Base-by-base conservation (phyloP, 2,329 filamentous ascomycete species). In the Hypoxylon sp. region DNA sequence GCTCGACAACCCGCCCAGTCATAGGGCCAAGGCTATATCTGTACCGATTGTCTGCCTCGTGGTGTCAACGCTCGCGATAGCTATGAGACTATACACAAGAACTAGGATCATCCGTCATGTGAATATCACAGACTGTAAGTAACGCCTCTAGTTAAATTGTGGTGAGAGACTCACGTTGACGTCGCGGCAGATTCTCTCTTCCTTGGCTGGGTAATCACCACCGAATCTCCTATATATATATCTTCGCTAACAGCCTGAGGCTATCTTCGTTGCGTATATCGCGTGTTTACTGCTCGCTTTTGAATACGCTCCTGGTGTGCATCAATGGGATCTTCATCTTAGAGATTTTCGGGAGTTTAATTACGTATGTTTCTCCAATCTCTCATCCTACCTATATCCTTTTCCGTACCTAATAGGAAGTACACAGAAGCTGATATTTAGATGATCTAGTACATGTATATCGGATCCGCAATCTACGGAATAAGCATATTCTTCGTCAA, bases 91-190 rank as follows among this genome's bases (percentile, higher is more conserved):
- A 9, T 41, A 41, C 36, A 41, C 36, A 17, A 41, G n/a, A 6
- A 41, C 5, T 19, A 17, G 36, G n/a, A 41, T 41, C 36, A 41
- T 41, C n/a, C 36, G 36, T 41, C 36, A 41, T 13, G 9, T 41
- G 36, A 41, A 19, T 41, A 41, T 41, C 36, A 41, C 36, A 41
- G 36, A 41, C n/a, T 41, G 36, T 11, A 41, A 41, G 36, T 41
- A n/a, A n/a, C n/a, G n/a, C 14, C 6, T 41, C n/a, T 17, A 19
- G n/a, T 41, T 9, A 9, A n/a, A 41, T 38, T n/a, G n/a, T 17
- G 13, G 5, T 6, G 1, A 38, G 13, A 14, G 34, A 38, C 34
- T 38, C 13, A 38, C 34, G 14, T 14, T n/a, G 23, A 23, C 23
- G 23, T 23, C 23, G 13, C 5, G 34, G 14, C 5, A 41, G 36